A percentile compares a stretch with the other conserved stretches of the same genome.
phyloP scores from a whole-genome alignment of 2,329 filamentous ascomycete species.

The Diaporthe sp. region DNA sequence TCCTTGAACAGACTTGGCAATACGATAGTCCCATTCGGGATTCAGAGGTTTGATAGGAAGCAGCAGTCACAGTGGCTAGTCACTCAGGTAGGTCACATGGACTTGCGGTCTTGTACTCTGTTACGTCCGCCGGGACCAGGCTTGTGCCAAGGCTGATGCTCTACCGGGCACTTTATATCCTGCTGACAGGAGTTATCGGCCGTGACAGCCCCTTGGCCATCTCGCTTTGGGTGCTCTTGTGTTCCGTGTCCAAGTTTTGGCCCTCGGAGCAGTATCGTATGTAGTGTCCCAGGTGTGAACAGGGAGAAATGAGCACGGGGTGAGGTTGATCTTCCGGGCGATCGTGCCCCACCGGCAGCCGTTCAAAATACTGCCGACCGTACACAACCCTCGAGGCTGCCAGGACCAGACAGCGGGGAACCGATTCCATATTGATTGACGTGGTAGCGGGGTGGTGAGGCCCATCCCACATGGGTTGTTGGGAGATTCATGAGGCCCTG shows the following conservation, averaged over 20 bases:
- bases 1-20: slow-evolving; percentile 2
- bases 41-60: neutral
- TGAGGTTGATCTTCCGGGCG: slow-evolving; percentile 31
- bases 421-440: slow-evolving; percentile 33
- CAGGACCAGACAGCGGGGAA: slow-evolving; percentile 11
- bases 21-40: neutral
- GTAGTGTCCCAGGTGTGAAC: slow-evolving; percentile 6
- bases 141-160: neutral
- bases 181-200: neutral
- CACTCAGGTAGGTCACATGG: neutral
- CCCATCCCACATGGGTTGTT: slow-evolving; percentile 14
- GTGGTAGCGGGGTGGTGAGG: slow-evolving; percentile 1
- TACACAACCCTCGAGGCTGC: neutral
- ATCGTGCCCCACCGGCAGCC: slow-evolving; percentile 39
- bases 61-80: neutral
- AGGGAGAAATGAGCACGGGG: slow-evolving; percentile 25
- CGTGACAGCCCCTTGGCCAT: neutral
- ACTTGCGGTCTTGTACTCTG: neutral
- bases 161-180: neutral
- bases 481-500: neutral
- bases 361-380: neutral
- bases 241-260: slow-evolving; percentile 30
- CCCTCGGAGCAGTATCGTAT: slow-evolving; percentile 20
- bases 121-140: neutral
- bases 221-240: neutral